Percentiles rank a stretch among this genome's conserved stretches.
Conservation (phyloP, 106 monocot genomes). For the Dioscorea zingiberensis region DNA sequence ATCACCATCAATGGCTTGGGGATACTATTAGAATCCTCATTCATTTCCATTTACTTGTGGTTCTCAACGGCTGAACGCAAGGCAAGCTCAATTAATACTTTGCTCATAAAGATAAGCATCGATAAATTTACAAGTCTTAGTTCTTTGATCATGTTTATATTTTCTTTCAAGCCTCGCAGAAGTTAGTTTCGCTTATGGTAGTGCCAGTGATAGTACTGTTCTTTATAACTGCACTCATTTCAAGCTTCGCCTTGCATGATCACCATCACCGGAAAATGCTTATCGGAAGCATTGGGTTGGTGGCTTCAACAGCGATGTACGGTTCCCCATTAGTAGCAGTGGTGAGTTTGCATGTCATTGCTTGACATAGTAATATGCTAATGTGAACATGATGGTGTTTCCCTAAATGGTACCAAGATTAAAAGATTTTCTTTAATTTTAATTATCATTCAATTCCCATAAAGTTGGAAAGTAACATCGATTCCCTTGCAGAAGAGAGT, state of each 20-base stretch:
- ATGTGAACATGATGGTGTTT: no score
- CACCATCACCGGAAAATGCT: conserved; percentile 46
- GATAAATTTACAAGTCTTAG: no score
- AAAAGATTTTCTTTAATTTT: not conserved
- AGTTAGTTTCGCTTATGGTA: conserved; percentile 14
- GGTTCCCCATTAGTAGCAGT: conserved; percentile 46
- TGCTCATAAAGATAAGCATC: not conserved
- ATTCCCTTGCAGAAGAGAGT: conserved; percentile 50
- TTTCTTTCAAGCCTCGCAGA: conserved; percentile 22
- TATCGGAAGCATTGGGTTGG: conserved; percentile 44
- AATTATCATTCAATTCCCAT: not conserved
- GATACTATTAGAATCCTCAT: conserved; percentile 51
- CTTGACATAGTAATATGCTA: no score
- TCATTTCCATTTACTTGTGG: conserved; percentile 46
- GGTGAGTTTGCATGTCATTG: conserved; percentile 16
- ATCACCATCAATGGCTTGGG: conserved; percentile 67
- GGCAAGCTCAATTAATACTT: conserved; percentile 20
- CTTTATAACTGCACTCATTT: conserved; percentile 21
- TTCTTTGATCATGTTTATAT: not conserved
- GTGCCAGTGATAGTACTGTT: conserved; percentile 28
- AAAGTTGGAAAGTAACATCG: not conserved
- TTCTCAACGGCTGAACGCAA: conserved; percentile 37
- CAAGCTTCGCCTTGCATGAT: conserved; percentile 40
- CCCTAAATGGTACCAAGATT: not conserved
- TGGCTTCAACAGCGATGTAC: conserved; percentile 62